These are phyloP conservation scores for Leishmania turanica DNA, from an alignment of 208 protist genomes.

Conservation along the genomic window DNA sequence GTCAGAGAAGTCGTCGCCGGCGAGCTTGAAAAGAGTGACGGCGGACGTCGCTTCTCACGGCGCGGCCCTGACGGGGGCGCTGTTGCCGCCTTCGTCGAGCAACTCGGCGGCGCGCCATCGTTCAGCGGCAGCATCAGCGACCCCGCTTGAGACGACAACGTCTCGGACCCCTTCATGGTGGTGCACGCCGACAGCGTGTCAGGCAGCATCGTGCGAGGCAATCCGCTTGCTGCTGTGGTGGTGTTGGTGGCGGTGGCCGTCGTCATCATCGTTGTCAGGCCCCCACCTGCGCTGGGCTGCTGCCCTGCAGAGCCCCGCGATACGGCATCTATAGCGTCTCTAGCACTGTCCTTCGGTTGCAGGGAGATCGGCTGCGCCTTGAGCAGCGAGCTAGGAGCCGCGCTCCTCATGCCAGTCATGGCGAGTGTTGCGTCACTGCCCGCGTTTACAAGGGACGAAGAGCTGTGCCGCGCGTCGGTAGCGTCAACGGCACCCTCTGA, in stretches of 20 bases:
- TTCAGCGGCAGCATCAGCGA: background rate
- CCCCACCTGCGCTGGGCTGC: background rate
- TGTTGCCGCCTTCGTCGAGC: background rate
- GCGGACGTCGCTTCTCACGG: slow-evolving; percentile 6
- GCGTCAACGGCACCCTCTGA: background rate
- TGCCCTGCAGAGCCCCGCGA: background rate
- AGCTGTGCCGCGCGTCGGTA: background rate
- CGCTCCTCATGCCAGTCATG: background rate
- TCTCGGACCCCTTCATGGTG: background rate
- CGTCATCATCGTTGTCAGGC: background rate
- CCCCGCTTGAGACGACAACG: background rate
- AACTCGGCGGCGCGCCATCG: background rate
- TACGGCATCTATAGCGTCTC: background rate
- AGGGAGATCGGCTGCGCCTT: background rate
- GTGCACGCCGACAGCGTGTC: background rate
- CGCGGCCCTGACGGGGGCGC: background rate
- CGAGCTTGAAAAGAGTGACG: slow-evolving; percentile 6
- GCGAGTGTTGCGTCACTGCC: background rate
- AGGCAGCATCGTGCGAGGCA: background rate
- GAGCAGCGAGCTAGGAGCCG: background rate
- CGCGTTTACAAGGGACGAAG: background rate
- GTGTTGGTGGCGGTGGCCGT: background rate
- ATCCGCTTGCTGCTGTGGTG: background rate
- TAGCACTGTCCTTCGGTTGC: background rate
- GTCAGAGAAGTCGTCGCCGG: background rate